A percentile compares a stretch with the other conserved stretches of the same genome.
Evolutionary conservation across 345 rosid genomes (phyloP).

Genomic region (Xanthoceras sorbifolium): DNA sequence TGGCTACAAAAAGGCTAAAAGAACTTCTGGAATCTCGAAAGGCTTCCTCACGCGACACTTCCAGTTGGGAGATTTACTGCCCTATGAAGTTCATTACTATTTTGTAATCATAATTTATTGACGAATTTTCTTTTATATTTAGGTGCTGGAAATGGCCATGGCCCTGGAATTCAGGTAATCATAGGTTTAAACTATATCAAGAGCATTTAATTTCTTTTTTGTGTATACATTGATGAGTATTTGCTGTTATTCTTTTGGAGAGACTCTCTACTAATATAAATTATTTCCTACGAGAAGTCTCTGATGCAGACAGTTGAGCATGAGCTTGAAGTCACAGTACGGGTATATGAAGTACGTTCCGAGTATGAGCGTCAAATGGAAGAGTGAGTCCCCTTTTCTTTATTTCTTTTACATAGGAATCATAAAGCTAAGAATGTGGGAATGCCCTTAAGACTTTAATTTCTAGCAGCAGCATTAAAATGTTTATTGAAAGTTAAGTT

Average conservation of each 20-base stretch:
- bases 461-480: neutral
- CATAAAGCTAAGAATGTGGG: neutral
- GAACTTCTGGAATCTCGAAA: constrained; percentile 88
- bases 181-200: neutral
- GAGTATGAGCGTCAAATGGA: constrained; percentile 90
- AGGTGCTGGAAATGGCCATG: too few species aligned
- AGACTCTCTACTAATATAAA: constrained; percentile 13
- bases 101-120: constrained; percentile 22
- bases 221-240: constrained; percentile 13
- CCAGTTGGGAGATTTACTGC: constrained; percentile 34
- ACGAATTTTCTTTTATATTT: constrained; percentile 15
- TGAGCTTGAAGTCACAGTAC: constrained; percentile 89
- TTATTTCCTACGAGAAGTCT: constrained; percentile 47
- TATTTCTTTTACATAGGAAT: neutral
- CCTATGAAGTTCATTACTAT: constrained; percentile 14
- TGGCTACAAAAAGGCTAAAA: constrained; percentile 94
- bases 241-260: neutral
- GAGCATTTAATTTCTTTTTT: neutral
- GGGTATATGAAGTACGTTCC: constrained; percentile 92
- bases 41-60: constrained; percentile 67
- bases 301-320: constrained; percentile 90
- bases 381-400: constrained; percentile 63
- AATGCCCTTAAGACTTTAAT: neutral
- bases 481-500: neutral
- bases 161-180: constrained; percentile 83